phyloP scores from a whole-genome alignment of 202 grass and related monocot genomes.

The Elaeis oleifera region DNA sequence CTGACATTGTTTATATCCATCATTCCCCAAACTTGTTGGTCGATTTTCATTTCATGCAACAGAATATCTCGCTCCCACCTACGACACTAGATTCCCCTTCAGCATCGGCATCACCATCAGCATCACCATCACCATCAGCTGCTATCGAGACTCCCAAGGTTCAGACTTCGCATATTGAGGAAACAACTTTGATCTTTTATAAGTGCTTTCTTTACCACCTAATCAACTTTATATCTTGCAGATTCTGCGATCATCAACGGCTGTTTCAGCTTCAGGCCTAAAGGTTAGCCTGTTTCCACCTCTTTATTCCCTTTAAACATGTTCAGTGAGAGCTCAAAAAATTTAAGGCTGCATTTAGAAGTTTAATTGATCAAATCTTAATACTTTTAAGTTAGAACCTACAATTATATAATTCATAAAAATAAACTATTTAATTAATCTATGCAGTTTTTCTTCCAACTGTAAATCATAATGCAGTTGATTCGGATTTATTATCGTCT shows the following conservation, averaged over 20 bases:
- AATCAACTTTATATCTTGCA: too few relatives aligned
- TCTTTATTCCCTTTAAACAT: neutral
- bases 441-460: too few relatives aligned
- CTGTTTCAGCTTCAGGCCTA: conserved; percentile 8
- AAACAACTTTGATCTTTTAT: neutral
- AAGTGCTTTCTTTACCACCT: too few relatives aligned
- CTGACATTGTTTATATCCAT: conserved; percentile 1
- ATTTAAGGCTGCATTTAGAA: too few relatives aligned
- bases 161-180: conserved; percentile 4
- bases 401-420: too few relatives aligned
- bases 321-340: neutral
- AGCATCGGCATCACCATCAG: conserved; percentile 18
- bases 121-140: conserved; percentile 29
- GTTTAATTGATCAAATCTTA: too few relatives aligned
- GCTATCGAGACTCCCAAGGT: conserved; percentile 43
- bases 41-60: conserved; percentile 1
- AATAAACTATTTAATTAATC: too few relatives aligned
- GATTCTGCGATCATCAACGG: too few relatives aligned
- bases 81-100: conserved; percentile 15
- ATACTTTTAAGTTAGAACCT: too few relatives aligned
- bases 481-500: too few relatives aligned
- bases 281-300: conserved; percentile 7
- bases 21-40: neutral
- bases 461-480: too few relatives aligned
- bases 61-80: conserved; percentile 20